These are phyloP conservation scores for Euphrasia arctica DNA, from an alignment of 305 asterid genomes.

Conservation along the genomic window DNA sequence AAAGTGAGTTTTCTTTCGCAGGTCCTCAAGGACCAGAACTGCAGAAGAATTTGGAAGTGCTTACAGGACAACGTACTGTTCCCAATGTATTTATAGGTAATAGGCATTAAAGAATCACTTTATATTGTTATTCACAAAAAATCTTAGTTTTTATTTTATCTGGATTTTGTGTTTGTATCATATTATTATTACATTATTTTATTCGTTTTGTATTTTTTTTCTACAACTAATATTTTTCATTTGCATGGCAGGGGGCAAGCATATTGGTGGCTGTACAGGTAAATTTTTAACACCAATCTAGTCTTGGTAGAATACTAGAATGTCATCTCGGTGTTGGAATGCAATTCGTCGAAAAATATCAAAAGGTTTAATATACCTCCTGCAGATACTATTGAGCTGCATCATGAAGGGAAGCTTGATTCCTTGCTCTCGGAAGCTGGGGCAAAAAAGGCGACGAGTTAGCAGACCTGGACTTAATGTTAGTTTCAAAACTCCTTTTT, in stretches of 20 bases:
- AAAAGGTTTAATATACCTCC: not conserved
- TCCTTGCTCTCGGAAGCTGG: conserved; percentile 59
- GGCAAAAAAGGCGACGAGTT: conserved; percentile 40
- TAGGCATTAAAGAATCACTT: conserved; percentile 6
- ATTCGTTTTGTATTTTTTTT: not conserved
- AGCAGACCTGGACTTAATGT: not conserved
- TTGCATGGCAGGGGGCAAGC: conserved; percentile 60
- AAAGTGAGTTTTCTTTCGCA: conserved; percentile 28
- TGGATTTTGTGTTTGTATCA: too few species aligned
- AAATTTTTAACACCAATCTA: not conserved
- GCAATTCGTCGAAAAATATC: not conserved
- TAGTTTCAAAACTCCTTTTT: not conserved
- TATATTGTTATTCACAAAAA: too few species aligned
- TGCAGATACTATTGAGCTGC: conserved; percentile 67
- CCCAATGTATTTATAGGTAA: conserved; percentile 92
- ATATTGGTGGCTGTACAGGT: conserved; percentile 79
- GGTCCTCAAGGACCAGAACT: conserved; percentile 77
- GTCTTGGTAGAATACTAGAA: too few species aligned
- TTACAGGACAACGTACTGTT: conserved; percentile 86
- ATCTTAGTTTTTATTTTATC: too few species aligned
- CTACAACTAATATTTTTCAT: conserved; percentile 17
- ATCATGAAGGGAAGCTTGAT: conserved; percentile 67
- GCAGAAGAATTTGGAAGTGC: conserved; percentile 71
- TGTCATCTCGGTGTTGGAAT: not conserved
- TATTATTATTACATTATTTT: not conserved